A percentile compares a stretch with the other conserved stretches of the same genome.
phyloP scores from a whole-genome alignment of 164 flowering plant genomes.

The Dillenia turbinata region DNA sequence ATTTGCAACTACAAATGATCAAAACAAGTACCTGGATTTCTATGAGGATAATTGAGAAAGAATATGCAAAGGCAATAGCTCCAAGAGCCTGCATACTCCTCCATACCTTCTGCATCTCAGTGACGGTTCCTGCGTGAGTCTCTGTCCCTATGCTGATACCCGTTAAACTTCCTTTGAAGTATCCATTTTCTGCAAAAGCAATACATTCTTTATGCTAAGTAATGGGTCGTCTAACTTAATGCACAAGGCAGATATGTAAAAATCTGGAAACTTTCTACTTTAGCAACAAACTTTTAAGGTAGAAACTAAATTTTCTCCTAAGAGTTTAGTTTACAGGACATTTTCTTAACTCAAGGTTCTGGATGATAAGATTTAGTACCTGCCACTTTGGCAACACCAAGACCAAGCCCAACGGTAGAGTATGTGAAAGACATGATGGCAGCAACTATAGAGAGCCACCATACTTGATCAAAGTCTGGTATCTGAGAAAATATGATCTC shows the following conservation, averaged over 20 bases:
- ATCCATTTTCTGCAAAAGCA: slow-evolving; percentile 32
- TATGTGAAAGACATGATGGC: slow-evolving; percentile 83
- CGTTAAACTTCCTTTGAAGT: slow-evolving; percentile 37
- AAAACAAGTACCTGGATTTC: slow-evolving; percentile 46
- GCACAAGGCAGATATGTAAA: too few species aligned
- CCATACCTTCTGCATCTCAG: slow-evolving; percentile 37
- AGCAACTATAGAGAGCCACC: slow-evolving; percentile 87
- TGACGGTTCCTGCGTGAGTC: slow-evolving; percentile 23
- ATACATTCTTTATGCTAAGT: too few species aligned
- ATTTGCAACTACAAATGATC: neutral
- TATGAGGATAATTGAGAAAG: slow-evolving; percentile 50
- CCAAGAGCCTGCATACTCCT: slow-evolving; percentile 58
- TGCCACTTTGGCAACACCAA: slow-evolving; percentile 61
- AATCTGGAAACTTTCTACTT: too few species aligned
- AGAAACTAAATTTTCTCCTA: too few species aligned
- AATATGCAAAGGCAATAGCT: slow-evolving; percentile 60
- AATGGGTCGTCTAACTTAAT: neutral
- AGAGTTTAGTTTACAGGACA: too few species aligned
- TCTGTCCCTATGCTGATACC: slow-evolving; percentile 43
- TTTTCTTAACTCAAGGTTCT: too few species aligned
- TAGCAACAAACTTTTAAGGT: too few species aligned
- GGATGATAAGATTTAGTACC: slow-evolving; percentile 23
- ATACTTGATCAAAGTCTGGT: slow-evolving; percentile 74
- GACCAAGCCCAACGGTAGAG: slow-evolving; percentile 60
- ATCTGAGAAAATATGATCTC: slow-evolving; percentile 75